Conservation (phyloP, 1,284 basidiomycete species). For the Malassezia caprae region DNA sequence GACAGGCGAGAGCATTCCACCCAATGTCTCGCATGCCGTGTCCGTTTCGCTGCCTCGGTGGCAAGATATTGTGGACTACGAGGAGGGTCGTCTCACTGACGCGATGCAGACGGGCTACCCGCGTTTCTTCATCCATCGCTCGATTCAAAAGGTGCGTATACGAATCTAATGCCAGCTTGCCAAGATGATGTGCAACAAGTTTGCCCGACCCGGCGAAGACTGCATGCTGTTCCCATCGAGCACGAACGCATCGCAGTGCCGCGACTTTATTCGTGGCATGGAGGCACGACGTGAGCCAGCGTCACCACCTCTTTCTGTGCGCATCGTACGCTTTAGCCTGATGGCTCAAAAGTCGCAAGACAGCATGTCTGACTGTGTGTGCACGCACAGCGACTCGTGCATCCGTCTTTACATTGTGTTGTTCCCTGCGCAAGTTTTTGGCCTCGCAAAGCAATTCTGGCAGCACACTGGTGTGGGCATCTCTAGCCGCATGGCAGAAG, state of each 20-base stretch:
- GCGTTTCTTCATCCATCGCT: conserved; percentile 84
- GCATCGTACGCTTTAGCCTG: conserved; percentile 34
- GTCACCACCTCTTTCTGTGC: conserved; percentile 16
- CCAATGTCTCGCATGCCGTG: conserved; percentile 63
- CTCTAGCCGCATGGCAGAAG: conserved; percentile 74
- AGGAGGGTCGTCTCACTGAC: conserved; percentile 74
- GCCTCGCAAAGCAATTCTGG: conserved; percentile 82
- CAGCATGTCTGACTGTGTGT: conserved; percentile 4
- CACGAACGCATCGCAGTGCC: conserved; percentile 30
- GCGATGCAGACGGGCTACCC: conserved; percentile 91
- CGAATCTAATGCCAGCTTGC: conserved; percentile 15
- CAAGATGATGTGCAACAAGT: conserved; percentile 23
- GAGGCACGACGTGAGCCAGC: conserved; percentile 8
- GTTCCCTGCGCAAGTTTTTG: conserved; percentile 59
- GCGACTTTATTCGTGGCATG: conserved; percentile 36
- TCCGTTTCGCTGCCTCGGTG: conserved; percentile 94
- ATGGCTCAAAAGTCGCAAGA: conserved; percentile 13
- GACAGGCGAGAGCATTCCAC: conserved; percentile 46
- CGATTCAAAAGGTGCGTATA: conserved; percentile 65
- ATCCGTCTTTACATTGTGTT: conserved; percentile 59
- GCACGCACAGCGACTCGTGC: conserved; percentile 3
- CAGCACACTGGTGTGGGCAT: conserved; percentile 87
- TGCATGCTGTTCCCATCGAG: conserved; percentile 38
- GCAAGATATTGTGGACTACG: conserved; percentile 86
- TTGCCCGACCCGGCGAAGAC: conserved; percentile 26